Evolutionary conservation across 2,329 filamentous ascomycete species (phyloP), one percentile per base, ranked within the genome.

Genomic region (Fusarium sp.): DNA sequence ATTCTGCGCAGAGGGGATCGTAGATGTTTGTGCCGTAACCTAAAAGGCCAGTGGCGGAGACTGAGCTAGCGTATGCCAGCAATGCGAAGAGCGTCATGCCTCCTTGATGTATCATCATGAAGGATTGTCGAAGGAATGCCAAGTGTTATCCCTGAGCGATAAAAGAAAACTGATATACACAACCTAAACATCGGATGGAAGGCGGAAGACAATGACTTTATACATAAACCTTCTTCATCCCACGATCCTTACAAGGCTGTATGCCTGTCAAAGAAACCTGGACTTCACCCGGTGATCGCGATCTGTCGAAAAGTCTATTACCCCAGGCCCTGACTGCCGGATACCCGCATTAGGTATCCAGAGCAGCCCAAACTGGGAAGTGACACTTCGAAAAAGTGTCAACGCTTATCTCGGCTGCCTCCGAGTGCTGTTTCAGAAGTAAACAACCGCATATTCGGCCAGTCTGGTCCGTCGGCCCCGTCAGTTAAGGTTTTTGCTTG

Each of bases 1-100:
- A 51, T n/a, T 63, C 58, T 5, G 60, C 60, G 1, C 60, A 63
- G 11, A 63, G 23, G 18, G 60, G 60, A 11, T 63, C 60, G 7
- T 55, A 28, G 7, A 46, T 21, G n/a, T 56, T 34, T 4, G 55
- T 26, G 4, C 60, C 60, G 5, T 62, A 63, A 0, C 58, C 49
- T 3, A 37, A 11, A 3, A 63, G 58, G 3, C 58, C 34, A 6
- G 9, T 25, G 6, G 42, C 23, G 3, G 51, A 39, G 7, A 16
- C 21, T 1, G 58, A 63, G 2, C 34, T 25, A 18, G 13, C 4
- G 13, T 56, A 52, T 11, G 34, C 26, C 12, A 63, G 5, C 1
- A 62, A 8, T 10, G 44, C n/a, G 14, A 58, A 8, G 37, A 56
- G 14, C 10, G 19, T 1, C 60, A 42, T 53, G 1, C 19, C 7